Base-by-base conservation (phyloP, 352 stramenopile genomes). In the Phytophthora citricola region DNA sequence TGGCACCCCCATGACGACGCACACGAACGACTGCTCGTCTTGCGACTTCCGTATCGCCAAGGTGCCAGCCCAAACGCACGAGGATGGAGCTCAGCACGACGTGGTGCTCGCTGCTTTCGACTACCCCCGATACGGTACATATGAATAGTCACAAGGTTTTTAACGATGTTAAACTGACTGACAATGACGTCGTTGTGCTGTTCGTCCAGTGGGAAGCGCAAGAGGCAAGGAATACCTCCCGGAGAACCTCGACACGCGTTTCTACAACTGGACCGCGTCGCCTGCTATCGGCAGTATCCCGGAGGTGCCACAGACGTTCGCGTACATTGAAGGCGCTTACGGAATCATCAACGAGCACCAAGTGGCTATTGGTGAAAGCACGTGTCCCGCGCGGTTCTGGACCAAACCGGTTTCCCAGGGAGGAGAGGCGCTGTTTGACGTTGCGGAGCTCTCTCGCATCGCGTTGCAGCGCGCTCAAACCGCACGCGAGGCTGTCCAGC, bases 351-450 rank as follows among this genome's bases (percentile, higher is more conserved):
- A 95, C 45, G 87, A 95, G 26, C 81, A 89, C 54, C 83, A 93
- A 50, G 73, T 95, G 20, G 84, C 84, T 31, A 92, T 95, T 54
- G 85, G 85, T 9, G 85, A 95, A 66, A 93, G 84, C 55, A 95
- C 85, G 15, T 95, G 87, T 27, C 78, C 84, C 20, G 85, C 81
- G 29, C 73, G 72, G 24, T 91, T 94, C 55, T 49, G 69, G 24
- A 90, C 71, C 61, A 91, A 89, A 47, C 83, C 85, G 0, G 9
- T 73, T n/a, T 76, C 69, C 2, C 73, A 89, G 39, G 87, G 88
- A 43, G 92, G 92, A 32, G 77, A 95, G 11, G 90, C 93, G n/a
- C 73, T 97, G 29, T 92, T 98, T 63, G 89, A 97, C 43, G 85
- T 97, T 36, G 67, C 69, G 0, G 92, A 92, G 68, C 82, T 98